Evolutionary conservation across 257 asterid genomes (phyloP), one percentile per base, ranked within the genome.

Genomic region (Solanum pennellii): DNA sequence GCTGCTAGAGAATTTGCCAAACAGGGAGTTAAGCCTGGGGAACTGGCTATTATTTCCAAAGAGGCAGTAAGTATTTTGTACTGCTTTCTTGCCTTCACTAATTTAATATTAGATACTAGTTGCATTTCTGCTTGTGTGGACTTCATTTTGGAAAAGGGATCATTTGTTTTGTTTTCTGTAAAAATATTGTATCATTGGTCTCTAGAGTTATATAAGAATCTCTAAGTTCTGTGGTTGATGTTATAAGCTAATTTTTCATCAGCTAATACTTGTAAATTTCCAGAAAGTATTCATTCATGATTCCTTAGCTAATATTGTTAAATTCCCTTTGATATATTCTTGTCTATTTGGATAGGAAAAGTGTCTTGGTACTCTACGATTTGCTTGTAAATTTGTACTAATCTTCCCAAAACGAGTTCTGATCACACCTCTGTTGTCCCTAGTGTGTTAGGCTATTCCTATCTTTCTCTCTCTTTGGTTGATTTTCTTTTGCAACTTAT

Each of bases 1-100:
- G 99, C 98, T 37, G 99, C 99, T 82, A 91, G 98, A 83, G 98
- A 97, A 86, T 97, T 97, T n/a, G 91, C 94, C 84, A 95, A 95
- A 89, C 99, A 94, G 92, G 98, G 98, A 86, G 98, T 94, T 45
- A 89, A 94, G 85, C 96, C 97, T 52, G 95, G 94, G 83, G 99
- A 97, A 89, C 91, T 97, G 87, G 98, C 99, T 8, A 86, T 95
- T 82, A 97, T 97, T 88, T 97, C 98, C 90, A 97, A 95, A 87
- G 99, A 97, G 93, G 98, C 93, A 92, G 99, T 97, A 92, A 82
- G 98, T 33, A 87, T 44, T 79, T 25, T 79, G 35, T 18, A 23
- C 13, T 49, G 33, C 13, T 82, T 49, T 45, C 76, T 86, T 86
- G 52, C 83, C 27, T 85, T 66, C 31, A 35, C 12, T 27, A 23